Conservation (phyloP, 768 basidiomycete species). For the Auricularia heimuer region DNA sequence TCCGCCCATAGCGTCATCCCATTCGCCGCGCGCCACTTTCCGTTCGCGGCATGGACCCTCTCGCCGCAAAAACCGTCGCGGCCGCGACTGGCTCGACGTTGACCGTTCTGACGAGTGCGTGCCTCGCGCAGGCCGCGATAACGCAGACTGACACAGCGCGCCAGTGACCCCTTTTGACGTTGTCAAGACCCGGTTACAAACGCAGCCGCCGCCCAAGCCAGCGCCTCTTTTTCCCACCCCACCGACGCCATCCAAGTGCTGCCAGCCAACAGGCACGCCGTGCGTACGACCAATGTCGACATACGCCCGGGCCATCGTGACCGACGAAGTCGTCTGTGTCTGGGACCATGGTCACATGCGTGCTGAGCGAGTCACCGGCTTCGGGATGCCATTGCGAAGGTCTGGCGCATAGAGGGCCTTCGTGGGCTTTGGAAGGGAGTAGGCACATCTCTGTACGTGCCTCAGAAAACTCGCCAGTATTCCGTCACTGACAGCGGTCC, state of each 20-base stretch:
- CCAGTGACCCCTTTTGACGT: slow-evolving; percentile 99
- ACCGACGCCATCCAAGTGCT: slow-evolving; percentile 46
- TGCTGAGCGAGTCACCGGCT: slow-evolving; percentile 70
- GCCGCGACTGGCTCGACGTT: slow-evolving; percentile 70
- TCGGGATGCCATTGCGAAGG: slow-evolving; percentile 77
- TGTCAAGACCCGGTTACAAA: slow-evolving; percentile 92
- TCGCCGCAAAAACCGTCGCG: slow-evolving; percentile 70
- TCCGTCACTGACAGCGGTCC: slow-evolving; percentile 10
- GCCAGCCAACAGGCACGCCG: slow-evolving; percentile 47
- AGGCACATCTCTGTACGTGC: slow-evolving; percentile 75
- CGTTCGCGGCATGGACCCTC: slow-evolving; percentile 46
- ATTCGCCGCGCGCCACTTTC: background rate
- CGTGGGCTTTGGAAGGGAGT: slow-evolving; percentile 92
- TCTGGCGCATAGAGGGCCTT: slow-evolving; percentile 71
- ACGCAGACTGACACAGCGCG: slow-evolving; percentile 10
- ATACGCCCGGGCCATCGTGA: slow-evolving; percentile 43
- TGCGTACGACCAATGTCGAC: slow-evolving; percentile 78
- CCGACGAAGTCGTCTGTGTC: slow-evolving; percentile 64
- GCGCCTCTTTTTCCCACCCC: slow-evolving; percentile 43
- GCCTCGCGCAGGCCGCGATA: background rate
- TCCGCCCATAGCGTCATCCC: too few relatives aligned
- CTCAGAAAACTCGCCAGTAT: too few relatives aligned
- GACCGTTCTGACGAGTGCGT: slow-evolving; percentile 74
- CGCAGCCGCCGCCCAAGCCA: slow-evolving; percentile 51
- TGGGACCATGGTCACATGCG: slow-evolving; percentile 66